Percentiles rank a stretch among this genome's conserved stretches.
These are phyloP conservation scores for Calcarisporium arbuscula DNA, from an alignment of 2,329 filamentous ascomycete species.

Conservation along the genomic window DNA sequence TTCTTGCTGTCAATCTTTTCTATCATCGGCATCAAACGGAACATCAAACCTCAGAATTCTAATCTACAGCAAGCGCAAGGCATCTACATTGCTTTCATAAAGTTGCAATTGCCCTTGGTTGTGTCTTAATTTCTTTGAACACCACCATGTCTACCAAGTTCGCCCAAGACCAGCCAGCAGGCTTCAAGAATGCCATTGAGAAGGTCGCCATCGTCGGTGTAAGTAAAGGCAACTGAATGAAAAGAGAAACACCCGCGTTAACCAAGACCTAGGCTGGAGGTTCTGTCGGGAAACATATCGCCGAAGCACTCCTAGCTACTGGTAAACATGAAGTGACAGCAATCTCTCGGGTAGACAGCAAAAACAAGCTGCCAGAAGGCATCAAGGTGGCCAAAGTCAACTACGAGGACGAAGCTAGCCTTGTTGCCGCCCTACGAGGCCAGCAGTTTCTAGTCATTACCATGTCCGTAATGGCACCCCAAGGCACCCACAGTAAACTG, in stretches of 20 bases:
- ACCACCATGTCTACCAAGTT: slow-evolving; percentile 20
- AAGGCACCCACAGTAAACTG: slow-evolving; percentile 42
- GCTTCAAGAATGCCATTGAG: slow-evolving; percentile 34
- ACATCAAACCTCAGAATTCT: too few species aligned
- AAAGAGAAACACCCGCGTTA: neutral
- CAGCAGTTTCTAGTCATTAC: slow-evolving; percentile 55
- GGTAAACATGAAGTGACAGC: slow-evolving; percentile 47
- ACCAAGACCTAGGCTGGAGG: slow-evolving; percentile 24
- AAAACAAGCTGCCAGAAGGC: slow-evolving; percentile 34
- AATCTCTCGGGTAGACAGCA: slow-evolving; percentile 39
- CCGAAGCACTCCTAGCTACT: slow-evolving; percentile 33
- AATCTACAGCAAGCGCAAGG: too few species aligned
- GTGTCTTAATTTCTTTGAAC: too few species aligned
- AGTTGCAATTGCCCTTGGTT: too few species aligned
- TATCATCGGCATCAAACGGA: too few species aligned
- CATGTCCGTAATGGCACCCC: slow-evolving; percentile 34
- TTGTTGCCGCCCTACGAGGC: slow-evolving; percentile 43
- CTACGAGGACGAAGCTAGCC: slow-evolving; percentile 34
- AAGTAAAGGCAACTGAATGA: slow-evolving; percentile 22
- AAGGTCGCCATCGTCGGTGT: slow-evolving; percentile 42
- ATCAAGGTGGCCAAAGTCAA: slow-evolving; percentile 35
- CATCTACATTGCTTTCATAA: too few species aligned
- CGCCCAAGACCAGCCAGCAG: slow-evolving; percentile 28
- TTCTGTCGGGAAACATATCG: slow-evolving; percentile 24
- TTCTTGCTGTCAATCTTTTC: too few species aligned